Evolutionary conservation across 352 stramenopile species (phyloP).

Genomic region (Globisporangium viniferum): DNA sequence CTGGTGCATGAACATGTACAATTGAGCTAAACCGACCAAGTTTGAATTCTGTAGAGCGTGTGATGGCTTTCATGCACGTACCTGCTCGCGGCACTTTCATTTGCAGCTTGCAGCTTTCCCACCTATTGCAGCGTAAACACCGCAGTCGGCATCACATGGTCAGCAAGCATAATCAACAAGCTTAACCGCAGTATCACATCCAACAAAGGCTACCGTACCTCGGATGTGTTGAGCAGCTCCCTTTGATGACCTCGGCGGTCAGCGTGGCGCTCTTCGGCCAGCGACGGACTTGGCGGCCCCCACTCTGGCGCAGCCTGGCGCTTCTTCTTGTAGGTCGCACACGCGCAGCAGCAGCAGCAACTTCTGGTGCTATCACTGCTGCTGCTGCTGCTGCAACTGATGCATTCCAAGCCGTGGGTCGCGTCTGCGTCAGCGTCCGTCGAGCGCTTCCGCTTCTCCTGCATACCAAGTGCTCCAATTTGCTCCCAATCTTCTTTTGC

Average conservation of each 20-base stretch:
- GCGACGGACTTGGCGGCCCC: background rate
- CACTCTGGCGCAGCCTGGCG: background rate
- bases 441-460: conserved; percentile 3
- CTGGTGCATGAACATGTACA: background rate
- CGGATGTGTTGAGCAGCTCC: background rate
- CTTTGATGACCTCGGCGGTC: background rate
- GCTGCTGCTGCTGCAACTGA: background rate
- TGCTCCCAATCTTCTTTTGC: background rate
- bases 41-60: background rate
- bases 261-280: background rate
- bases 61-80: background rate
- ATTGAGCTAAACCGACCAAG: background rate
- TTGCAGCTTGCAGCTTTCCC: background rate
- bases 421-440: background rate
- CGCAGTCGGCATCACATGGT: background rate
- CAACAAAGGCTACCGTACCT: background rate
- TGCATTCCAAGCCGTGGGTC: background rate
- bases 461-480: too few relatives aligned
- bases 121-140: background rate
- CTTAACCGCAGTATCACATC: too few relatives aligned
- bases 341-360: too few relatives aligned
- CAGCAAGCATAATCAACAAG: background rate
- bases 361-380: too few relatives aligned
- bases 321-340: background rate
- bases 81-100: background rate